Conservation (phyloP, 257 asterid species). For the Solanum paucissectum region DNA sequence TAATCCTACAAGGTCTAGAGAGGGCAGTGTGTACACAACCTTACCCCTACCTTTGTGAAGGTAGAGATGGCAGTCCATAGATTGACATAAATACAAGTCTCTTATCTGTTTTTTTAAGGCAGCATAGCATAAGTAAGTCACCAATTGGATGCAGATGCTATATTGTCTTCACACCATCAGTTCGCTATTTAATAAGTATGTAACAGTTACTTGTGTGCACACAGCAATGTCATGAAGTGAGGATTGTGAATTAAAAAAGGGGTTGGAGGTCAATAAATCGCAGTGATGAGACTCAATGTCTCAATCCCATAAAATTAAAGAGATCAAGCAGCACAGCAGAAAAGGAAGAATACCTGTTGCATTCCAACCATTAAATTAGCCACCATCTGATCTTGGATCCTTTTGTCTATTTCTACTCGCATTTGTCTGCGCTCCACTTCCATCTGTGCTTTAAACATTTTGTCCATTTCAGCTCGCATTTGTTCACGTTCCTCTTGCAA, state of each 20-base stretch:
- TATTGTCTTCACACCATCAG: neutral
- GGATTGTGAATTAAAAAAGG: neutral
- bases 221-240: neutral
- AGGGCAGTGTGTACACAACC: neutral
- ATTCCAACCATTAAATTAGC: neutral
- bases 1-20: neutral
- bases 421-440: neutral
- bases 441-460: neutral
- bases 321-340: neutral
- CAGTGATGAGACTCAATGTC: neutral
- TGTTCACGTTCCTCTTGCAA: neutral
- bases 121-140: neutral
- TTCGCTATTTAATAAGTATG: neutral
- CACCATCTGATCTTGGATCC: conserved; percentile 1
- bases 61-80: neutral
- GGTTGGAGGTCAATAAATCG: neutral
- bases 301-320: neutral
- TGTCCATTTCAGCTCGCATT: conserved; percentile 1
- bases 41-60: neutral
- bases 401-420: neutral
- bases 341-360: conserved; percentile 1
- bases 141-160: neutral
- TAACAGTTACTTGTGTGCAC: neutral
- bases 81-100: neutral
- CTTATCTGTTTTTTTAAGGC: neutral